Percentiles rank a stretch among this genome's conserved stretches.
phyloP scores from a whole-genome alignment of 2,329 filamentous ascomycete genomes.

The Fusarium longipes region DNA sequence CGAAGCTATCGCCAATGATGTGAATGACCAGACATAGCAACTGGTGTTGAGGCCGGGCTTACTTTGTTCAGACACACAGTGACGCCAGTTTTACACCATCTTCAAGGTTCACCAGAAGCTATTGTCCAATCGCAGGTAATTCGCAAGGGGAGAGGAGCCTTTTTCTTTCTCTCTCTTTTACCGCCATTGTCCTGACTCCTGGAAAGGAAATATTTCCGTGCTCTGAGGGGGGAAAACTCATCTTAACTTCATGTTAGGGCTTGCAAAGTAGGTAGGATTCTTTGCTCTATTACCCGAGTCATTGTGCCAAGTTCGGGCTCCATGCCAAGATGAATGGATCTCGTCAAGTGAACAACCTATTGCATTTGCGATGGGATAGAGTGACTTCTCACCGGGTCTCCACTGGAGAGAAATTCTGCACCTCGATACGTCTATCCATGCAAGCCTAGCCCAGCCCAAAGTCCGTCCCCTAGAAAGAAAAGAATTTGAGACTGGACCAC shows the following conservation, averaged over 20 bases:
- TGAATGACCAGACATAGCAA: neutral
- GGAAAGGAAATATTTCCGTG: constrained; percentile 4
- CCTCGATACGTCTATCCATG: neutral
- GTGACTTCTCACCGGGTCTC: constrained; percentile 19
- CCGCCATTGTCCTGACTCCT: constrained; percentile 11
- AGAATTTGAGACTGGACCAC: neutral
- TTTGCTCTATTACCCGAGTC: constrained; percentile 17
- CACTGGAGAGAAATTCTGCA: constrained; percentile 30
- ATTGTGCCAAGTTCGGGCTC: constrained; percentile 21
- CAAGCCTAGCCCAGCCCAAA: neutral
- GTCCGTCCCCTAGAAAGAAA: constrained; percentile 10
- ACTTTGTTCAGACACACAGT: constrained; percentile 13
- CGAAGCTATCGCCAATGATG: neutral
- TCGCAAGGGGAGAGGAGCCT: neutral
- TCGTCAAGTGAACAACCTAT: constrained; percentile 14
- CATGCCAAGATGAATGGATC: constrained; percentile 4
- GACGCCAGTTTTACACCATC: constrained; percentile 37
- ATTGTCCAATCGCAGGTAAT: constrained; percentile 3
- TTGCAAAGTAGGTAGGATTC: constrained; percentile 10
- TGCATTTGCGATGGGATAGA: neutral
- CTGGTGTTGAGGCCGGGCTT: constrained; percentile 2
- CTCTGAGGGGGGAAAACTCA: neutral
- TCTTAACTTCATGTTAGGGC: constrained; percentile 3
- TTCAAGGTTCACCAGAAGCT: constrained; percentile 8
- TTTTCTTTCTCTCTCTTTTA: neutral